Percentiles rank a stretch among this genome's conserved stretches.
These are phyloP conservation scores for Penicillium odoratum DNA, from an alignment of 495 filamentous ascomycete species.

Conservation along the genomic window DNA sequence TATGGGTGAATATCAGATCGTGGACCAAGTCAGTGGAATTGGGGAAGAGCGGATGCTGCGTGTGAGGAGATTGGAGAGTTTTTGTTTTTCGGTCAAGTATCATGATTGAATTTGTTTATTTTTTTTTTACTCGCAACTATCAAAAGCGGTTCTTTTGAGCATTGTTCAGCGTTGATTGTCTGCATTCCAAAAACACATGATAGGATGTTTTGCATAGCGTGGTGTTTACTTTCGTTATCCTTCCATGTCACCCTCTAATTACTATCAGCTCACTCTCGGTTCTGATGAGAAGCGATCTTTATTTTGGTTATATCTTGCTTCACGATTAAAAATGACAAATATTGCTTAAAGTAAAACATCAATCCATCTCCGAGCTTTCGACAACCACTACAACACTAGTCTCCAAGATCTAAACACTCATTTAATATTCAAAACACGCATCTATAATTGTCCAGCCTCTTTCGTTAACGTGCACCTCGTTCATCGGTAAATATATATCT, in stretches of 20 bases:
- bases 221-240: background rate
- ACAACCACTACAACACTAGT: too few relatives aligned
- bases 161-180: background rate
- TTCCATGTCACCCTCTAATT: background rate
- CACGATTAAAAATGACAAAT: background rate
- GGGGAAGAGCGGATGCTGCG: background rate
- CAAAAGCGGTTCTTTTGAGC: background rate
- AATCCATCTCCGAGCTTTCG: background rate
- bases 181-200: background rate
- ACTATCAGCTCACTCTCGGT: background rate
- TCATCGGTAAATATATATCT: background rate
- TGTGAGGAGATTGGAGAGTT: background rate
- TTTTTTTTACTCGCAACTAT: background rate
- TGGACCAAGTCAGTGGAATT: background rate
- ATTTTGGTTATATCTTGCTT: background rate
- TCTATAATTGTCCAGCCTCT: background rate
- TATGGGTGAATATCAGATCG: background rate
- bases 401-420: too few relatives aligned
- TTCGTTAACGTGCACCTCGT: background rate
- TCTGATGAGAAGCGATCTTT: background rate
- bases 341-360: background rate
- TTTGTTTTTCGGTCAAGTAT: background rate
- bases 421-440: background rate
- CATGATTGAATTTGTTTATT: background rate
- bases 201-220: background rate